Percentiles rank a stretch among this genome's conserved stretches.
Conservation (phyloP, 1,139 yeast species). For the Pneumocystis sp. region DNA sequence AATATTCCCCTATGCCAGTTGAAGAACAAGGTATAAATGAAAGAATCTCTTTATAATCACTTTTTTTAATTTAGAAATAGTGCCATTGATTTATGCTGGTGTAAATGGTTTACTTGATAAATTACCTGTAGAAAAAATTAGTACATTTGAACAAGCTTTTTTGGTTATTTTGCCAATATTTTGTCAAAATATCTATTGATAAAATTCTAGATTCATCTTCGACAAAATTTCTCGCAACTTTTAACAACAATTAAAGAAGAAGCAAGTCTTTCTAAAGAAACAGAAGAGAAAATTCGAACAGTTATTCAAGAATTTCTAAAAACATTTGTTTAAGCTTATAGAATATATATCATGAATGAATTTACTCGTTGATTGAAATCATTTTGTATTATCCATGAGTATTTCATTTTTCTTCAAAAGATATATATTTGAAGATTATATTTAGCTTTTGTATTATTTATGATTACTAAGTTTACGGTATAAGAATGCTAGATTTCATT, state of each 20-base stretch:
- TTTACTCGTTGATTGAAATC: background rate
- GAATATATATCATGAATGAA: background rate
- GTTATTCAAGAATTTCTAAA: background rate
- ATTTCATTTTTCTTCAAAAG: background rate
- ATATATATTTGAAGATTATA: background rate
- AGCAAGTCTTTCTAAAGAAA: background rate
- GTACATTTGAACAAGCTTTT: constrained; percentile 87
- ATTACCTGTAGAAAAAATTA: constrained; percentile 72
- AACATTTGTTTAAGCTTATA: background rate
- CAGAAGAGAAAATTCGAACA: background rate
- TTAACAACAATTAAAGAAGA: background rate
- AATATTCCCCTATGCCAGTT: constrained; percentile 91
- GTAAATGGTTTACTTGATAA: constrained; percentile 97
- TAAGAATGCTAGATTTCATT: background rate
- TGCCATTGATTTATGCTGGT: constrained; percentile 97
- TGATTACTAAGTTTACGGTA: background rate
- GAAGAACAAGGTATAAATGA: constrained; percentile 40
- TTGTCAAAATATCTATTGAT: constrained; percentile 14
- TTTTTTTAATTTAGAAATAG: constrained; percentile 34
- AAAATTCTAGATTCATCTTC: background rate
- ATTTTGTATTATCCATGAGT: background rate
- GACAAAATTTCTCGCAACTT: background rate
- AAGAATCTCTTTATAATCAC: background rate
- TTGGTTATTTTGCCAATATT: constrained; percentile 30
- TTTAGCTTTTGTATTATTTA: background rate